Conservation (phyloP, 1,284 basidiomycete species). For the Coniophora puteana region DNA sequence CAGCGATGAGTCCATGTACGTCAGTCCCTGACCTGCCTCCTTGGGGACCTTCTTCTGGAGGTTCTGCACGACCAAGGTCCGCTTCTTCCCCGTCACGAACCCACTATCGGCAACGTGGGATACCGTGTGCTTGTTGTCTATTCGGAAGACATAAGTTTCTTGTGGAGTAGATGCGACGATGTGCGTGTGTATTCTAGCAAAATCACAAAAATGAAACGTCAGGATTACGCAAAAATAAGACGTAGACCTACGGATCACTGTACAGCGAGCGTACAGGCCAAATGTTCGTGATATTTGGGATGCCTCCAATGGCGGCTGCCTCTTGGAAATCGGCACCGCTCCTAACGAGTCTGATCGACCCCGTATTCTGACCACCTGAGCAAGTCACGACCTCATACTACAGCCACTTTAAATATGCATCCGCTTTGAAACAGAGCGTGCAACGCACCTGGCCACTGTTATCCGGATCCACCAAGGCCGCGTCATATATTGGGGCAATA, state of each 20-base stretch:
- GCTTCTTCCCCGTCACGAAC: constrained; percentile 42
- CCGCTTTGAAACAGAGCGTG: neutral
- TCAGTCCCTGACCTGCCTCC: constrained; percentile 20
- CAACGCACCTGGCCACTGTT: constrained; percentile 66
- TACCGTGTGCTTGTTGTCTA: constrained; percentile 37
- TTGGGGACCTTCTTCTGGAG: constrained; percentile 35
- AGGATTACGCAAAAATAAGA: neutral
- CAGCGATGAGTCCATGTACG: constrained; percentile 49
- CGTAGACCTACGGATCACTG: constrained; percentile 44
- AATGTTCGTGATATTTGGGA: constrained; percentile 55
- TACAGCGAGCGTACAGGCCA: constrained; percentile 62
- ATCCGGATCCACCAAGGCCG: constrained; percentile 73
- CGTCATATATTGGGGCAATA: constrained; percentile 87
- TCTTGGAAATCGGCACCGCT: constrained; percentile 85
- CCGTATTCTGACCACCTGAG: constrained; percentile 81
- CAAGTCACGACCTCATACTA: constrained; percentile 85
- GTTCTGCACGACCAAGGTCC: constrained; percentile 68
- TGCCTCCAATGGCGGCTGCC: constrained; percentile 55
- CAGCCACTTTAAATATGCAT: neutral
- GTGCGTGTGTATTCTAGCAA: constrained; percentile 45
- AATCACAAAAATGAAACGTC: constrained; percentile 7
- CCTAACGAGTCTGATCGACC: constrained; percentile 78
- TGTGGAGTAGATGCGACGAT: constrained; percentile 56
- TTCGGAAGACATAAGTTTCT: constrained; percentile 48
- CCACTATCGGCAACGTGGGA: constrained; percentile 39